phyloP scores from a whole-genome alignment of 2,329 filamentous ascomycete genomes.

The Pseudogymnoascus sp. region DNA sequence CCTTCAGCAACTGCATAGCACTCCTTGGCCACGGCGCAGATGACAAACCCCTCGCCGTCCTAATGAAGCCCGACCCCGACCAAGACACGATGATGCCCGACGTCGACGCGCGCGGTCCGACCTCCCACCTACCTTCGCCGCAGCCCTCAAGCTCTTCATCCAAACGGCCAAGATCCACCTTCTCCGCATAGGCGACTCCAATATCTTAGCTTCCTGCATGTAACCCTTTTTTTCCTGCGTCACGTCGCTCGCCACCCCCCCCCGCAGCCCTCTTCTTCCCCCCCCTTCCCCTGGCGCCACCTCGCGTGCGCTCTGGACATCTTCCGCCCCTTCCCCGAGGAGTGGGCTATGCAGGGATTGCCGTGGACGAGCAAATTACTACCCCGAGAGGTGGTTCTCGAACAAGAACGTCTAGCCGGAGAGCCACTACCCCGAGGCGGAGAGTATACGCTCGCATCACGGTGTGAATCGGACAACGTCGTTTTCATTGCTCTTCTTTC shows the following conservation, averaged over 20 bases:
- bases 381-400: constrained; percentile 20
- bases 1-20: constrained; percentile 36
- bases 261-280: constrained; percentile 18
- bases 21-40: constrained; percentile 25
- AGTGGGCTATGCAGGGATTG: constrained; percentile 24
- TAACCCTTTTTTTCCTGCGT: constrained; percentile 22
- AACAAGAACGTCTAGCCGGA: constrained; percentile 23
- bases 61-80: too few species aligned
- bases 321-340: constrained; percentile 23
- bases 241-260: constrained; percentile 17
- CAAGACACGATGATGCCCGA: too few species aligned
- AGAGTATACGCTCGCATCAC: too few species aligned
- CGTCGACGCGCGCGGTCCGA: too few species aligned
- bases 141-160: constrained; percentile 15
- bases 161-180: constrained; percentile 20
- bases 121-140: too few species aligned
- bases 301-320: constrained; percentile 20
- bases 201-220: constrained; percentile 25
- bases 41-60: constrained; percentile 14
- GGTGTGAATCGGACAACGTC: too few species aligned
- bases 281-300: constrained; percentile 22
- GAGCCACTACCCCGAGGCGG: constrained; percentile 19
- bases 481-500: too few species aligned
- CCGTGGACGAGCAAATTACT: constrained; percentile 22
- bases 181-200: constrained; percentile 21